These are phyloP conservation scores for Malassezia pachydermatis DNA, from an alignment of 1,284 basidiomycete genomes.

Conservation along the genomic window DNA sequence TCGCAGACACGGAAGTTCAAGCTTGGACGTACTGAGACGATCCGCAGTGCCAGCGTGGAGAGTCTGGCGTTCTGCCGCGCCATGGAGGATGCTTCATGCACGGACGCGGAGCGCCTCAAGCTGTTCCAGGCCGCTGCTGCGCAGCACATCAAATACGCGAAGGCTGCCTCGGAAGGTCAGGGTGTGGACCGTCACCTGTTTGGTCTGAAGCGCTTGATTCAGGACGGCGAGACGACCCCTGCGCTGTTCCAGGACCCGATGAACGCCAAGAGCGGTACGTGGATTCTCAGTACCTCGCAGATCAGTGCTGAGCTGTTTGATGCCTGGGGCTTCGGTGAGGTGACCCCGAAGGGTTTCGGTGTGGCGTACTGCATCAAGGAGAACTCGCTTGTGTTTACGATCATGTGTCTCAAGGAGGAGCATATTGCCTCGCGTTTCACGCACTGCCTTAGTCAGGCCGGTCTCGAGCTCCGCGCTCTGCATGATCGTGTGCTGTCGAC, in stretches of 20 bases:
- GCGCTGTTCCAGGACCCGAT: constrained; percentile 69
- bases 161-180: constrained; percentile 83
- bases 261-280: constrained; percentile 65
- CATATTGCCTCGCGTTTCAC: constrained; percentile 53
- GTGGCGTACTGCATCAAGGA: constrained; percentile 84
- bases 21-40: constrained; percentile 85
- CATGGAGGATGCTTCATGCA: constrained; percentile 60
- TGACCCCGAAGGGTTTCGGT: constrained; percentile 79
- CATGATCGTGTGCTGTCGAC: constrained; percentile 32
- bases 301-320: constrained; percentile 72
- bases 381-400: constrained; percentile 78
- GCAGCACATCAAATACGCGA: constrained; percentile 75
- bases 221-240: constrained; percentile 65
- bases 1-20: constrained; percentile 89
- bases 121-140: constrained; percentile 69
- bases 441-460: constrained; percentile 48
- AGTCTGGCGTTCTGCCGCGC: constrained; percentile 74
- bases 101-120: constrained; percentile 58
- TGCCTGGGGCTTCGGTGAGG: constrained; percentile 96
- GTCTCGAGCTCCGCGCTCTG: constrained; percentile 45
- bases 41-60: constrained; percentile 72
- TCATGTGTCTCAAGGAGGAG: constrained; percentile 63
- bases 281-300: constrained; percentile 86
- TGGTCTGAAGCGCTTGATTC: constrained; percentile 72
- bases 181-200: constrained; percentile 94